A percentile compares a stretch with the other conserved stretches of the same genome.
phyloP scores from a whole-genome alignment of 106 monocot genomes.

The Dendrobium huoshanense region DNA sequence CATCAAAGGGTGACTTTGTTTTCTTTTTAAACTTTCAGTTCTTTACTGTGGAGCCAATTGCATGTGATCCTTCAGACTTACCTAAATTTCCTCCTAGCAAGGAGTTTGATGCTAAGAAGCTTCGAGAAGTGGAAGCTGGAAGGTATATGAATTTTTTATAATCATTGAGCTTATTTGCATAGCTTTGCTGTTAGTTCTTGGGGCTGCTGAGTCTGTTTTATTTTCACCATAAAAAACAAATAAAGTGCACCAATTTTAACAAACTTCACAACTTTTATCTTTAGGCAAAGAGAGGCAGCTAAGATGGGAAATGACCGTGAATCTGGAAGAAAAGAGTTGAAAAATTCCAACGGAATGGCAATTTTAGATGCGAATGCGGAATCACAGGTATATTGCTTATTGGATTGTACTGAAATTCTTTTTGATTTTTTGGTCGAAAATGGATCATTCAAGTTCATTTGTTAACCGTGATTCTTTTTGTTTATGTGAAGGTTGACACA shows the following conservation, averaged over 20 bases:
- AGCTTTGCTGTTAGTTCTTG: not conserved
- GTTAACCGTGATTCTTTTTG: not conserved
- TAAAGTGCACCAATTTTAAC: not conserved
- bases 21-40: slow-evolving; percentile 20
- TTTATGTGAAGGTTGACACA: not conserved
- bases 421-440: not conserved
- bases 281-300: not conserved
- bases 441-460: not conserved
- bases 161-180: not conserved
- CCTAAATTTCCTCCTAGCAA: slow-evolving; percentile 67
- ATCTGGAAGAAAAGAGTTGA: not conserved
- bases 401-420: not conserved
- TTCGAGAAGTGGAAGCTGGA: slow-evolving; percentile 64
- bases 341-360: not conserved
- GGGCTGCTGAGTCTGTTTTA: not conserved
- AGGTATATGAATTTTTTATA: slow-evolving; percentile 24
- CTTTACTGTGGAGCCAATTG: slow-evolving; percentile 43
- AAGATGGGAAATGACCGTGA: not conserved
- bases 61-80: slow-evolving; percentile 58
- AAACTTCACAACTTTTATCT: not conserved
- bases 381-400: not conserved
- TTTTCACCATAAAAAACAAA: not conserved
- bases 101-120: slow-evolving; percentile 60
- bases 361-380: slow-evolving; percentile 1
- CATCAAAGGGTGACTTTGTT: not conserved